A percentile compares a stretch with the other conserved stretches of the same genome.
Evolutionary conservation across 1,139 yeast species (phyloP).

Genomic region (Candida freyschussii): DNA sequence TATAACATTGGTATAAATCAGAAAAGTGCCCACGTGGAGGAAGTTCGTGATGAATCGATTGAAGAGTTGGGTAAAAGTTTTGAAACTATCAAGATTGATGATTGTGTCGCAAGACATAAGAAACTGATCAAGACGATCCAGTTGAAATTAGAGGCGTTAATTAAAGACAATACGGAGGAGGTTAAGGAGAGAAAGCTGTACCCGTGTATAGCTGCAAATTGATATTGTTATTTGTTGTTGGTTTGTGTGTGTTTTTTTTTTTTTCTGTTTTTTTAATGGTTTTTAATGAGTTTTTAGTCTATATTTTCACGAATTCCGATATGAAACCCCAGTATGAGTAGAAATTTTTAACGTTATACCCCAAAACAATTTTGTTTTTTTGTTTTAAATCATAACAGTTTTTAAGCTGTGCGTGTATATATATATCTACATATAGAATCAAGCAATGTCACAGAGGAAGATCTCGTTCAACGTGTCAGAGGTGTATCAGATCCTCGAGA

Average conservation of each 20-base stretch:
- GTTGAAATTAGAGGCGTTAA: constrained; percentile 13
- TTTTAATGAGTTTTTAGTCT: neutral
- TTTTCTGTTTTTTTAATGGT: constrained; percentile 1
- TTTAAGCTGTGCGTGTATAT: too few relatives aligned
- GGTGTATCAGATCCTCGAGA: constrained; percentile 73
- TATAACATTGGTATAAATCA: constrained; percentile 32
- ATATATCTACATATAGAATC: too few relatives aligned
- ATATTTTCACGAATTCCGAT: constrained; percentile 1
- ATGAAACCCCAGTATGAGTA: constrained; percentile 2
- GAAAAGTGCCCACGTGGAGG: constrained; percentile 22
- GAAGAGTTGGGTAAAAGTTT: constrained; percentile 10
- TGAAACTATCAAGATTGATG: constrained; percentile 11
- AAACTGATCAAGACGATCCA: constrained; percentile 18
- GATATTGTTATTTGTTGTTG: constrained; percentile 1
- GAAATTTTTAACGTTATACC: neutral
- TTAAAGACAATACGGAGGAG: constrained; percentile 8
- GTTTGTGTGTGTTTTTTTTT: constrained; percentile 1
- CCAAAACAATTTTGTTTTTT: too few relatives aligned
- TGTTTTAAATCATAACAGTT: too few relatives aligned
- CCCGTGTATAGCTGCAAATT: constrained; percentile 19
- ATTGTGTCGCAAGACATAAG: constrained; percentile 18
- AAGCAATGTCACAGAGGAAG: too few relatives aligned
- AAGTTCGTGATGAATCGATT: constrained; percentile 11
- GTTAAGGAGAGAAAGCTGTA: constrained; percentile 10
- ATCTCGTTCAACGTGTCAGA: constrained; percentile 78